phyloP scores from a whole-genome alignment of 176 grass and related monocot genomes.

The Alopecurus myosuroides region DNA sequence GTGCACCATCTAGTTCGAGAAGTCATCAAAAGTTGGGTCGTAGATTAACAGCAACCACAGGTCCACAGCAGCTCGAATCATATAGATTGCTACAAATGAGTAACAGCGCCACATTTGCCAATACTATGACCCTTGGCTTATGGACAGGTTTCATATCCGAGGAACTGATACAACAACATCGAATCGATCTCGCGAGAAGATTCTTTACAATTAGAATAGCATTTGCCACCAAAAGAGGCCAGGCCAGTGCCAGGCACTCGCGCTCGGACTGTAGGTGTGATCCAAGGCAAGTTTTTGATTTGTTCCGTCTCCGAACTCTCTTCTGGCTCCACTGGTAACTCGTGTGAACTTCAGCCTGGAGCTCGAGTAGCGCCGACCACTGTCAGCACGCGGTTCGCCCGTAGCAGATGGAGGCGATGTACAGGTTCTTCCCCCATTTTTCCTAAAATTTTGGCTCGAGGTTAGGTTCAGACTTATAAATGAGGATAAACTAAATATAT shows the following conservation, averaged over 20 bases:
- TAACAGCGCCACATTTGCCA: neutral
- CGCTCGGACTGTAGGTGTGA: neutral
- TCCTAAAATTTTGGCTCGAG: constrained; percentile 28
- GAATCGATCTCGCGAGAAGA: neutral
- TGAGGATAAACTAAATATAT: neutral
- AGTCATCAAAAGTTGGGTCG: neutral
- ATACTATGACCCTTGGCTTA: neutral
- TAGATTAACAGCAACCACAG: neutral
- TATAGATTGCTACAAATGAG: neutral
- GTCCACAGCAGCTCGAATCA: neutral
- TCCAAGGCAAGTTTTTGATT: neutral
- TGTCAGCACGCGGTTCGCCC: constrained; percentile 62
- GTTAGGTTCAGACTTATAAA: neutral
- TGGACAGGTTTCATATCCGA: constrained; percentile 4
- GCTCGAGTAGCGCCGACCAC: neutral
- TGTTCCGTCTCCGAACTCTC: neutral
- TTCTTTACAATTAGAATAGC: constrained; percentile 29
- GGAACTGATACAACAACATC: neutral
- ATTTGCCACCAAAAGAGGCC: neutral
- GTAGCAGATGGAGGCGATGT: constrained; percentile 64
- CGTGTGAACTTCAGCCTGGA: neutral
- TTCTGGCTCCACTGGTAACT: constrained; percentile 7
- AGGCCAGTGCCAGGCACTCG: neutral
- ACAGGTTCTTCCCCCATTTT: constrained; percentile 78
- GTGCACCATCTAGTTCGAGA: neutral